Evolutionary conservation across 2,329 filamentous ascomycete species (phyloP), one percentile per base, ranked within the genome.

Genomic region (Pseudogymnoascus sp.): DNA sequence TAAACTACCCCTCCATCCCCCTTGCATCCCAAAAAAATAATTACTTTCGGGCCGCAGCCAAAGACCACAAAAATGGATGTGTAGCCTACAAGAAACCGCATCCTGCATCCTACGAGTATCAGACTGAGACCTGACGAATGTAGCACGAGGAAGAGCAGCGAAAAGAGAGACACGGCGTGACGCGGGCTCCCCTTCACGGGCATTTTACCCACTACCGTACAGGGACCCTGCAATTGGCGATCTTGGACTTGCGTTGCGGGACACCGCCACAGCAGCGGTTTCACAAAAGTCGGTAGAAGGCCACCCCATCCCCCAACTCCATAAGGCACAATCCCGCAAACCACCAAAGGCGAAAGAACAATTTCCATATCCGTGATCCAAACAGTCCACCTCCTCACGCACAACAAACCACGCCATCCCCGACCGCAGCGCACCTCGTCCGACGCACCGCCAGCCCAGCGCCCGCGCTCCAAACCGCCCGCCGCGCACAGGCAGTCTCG

Each of bases 401-500:
- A 23, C 34, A 28, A n/a, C 45, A 57, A 33, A 18, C 26, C 13
- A 35, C 30, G 19, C 55, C 55, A 10, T 30, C 33, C 28, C 13
- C 52, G 52, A 57, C 55, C 12, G 18, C 28, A 57, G 21, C 41
- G 41, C 15, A 18, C 41, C 9, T 28, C 39, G 39, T 28, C 39
- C 52, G 28, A 33, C 52, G 15, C 52, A 56, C 15, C 5, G 28
- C 52, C 28, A 18, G 19, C 28, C 10, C 21, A 15, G 12, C 13
- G 28, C 52, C 34, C 52, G 52, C 26, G 12, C 30, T 21, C 28
- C 26, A 57, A 35, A 6, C 26, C 55, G 7, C n/a, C 26, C 55
- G 7, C n/a, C 55, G 52, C 67, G 69, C 67, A 65, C 65, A 68
- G 68, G 67, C 66, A 65, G 64, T 67, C 61, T 64, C 63, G 64